Conservation (phyloP, 345 rosid genomes). For the Geranium brycei region DNA sequence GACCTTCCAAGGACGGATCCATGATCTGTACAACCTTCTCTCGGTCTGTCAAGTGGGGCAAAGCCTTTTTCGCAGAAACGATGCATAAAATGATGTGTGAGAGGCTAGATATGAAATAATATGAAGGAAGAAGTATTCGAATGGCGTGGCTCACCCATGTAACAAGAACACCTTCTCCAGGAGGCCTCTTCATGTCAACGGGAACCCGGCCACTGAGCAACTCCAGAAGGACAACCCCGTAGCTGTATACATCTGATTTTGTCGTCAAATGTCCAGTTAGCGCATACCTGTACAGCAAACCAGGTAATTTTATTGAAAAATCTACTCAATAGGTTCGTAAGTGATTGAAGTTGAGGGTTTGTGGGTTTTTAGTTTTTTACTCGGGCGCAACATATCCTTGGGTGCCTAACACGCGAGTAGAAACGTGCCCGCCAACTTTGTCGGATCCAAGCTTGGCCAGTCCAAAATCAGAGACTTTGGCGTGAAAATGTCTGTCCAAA, state of each 20-base stretch:
- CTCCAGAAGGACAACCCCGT: slow-evolving; percentile 84
- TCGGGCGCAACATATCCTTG: slow-evolving; percentile 80
- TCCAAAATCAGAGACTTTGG: slow-evolving; percentile 76
- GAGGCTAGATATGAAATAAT: neutral
- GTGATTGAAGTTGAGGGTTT: slow-evolving; percentile 6
- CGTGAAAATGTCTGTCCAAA: slow-evolving; percentile 46
- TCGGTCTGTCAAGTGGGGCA: slow-evolving; percentile 61
- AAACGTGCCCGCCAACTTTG: slow-evolving; percentile 64
- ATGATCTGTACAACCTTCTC: slow-evolving; percentile 73
- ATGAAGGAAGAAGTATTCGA: neutral
- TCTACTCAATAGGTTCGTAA: neutral
- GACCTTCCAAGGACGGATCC: slow-evolving; percentile 79
- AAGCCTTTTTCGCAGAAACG: slow-evolving; percentile 33
- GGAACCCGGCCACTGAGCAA: slow-evolving; percentile 83
- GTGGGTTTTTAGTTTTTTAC: slow-evolving; percentile 29
- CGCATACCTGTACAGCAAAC: slow-evolving; percentile 47
- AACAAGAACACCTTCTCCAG: slow-evolving; percentile 79
- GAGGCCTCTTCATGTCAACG: slow-evolving; percentile 67
- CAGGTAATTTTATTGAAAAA: neutral
- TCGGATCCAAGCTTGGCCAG: slow-evolving; percentile 66
- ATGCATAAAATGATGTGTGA: neutral
- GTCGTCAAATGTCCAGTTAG: slow-evolving; percentile 85
- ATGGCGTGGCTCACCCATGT: slow-evolving; percentile 44
- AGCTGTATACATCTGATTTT: slow-evolving; percentile 91
- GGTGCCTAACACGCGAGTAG: slow-evolving; percentile 64